A percentile compares a stretch with the other conserved stretches of the same genome.
Evolutionary conservation across 2,329 filamentous ascomycete genomes (phyloP).

Genomic region (Cordyceps tenuipes): DNA sequence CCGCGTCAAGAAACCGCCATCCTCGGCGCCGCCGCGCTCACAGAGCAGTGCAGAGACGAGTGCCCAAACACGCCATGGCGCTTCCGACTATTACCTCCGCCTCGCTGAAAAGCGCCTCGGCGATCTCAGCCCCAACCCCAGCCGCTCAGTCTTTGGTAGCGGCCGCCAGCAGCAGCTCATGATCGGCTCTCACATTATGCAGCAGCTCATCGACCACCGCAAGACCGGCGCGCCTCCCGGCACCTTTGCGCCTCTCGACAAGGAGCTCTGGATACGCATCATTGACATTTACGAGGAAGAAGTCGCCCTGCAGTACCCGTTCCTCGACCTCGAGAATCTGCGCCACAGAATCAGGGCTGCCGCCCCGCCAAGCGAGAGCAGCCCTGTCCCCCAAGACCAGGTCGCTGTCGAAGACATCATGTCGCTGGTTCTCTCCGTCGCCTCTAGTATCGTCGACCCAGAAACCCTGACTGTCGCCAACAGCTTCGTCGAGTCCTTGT

Average conservation of each 20-base stretch:
- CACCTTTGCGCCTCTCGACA: slow-evolving; percentile 15
- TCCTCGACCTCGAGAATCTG: slow-evolving; percentile 21
- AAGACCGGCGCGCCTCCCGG: slow-evolving; percentile 8
- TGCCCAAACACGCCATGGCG: slow-evolving; percentile 10
- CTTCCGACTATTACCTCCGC: slow-evolving; percentile 13
- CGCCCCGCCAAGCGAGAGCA: neutral
- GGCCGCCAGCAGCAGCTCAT: neutral
- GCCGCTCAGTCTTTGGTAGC: neutral
- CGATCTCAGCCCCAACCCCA: slow-evolving; percentile 7
- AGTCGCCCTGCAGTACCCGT: slow-evolving; percentile 27
- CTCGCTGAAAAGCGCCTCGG: slow-evolving; percentile 13
- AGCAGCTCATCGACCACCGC: slow-evolving; percentile 14
- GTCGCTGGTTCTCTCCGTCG: slow-evolving; percentile 16
- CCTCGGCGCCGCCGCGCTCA: neutral
- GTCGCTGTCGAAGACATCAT: slow-evolving; percentile 15
- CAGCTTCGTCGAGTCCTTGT: slow-evolving; percentile 14
- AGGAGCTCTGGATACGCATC: slow-evolving; percentile 17
- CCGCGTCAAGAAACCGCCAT: slow-evolving; percentile 1
- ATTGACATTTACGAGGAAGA: slow-evolving; percentile 25
- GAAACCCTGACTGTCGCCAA: slow-evolving; percentile 15
- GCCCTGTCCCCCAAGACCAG: neutral
- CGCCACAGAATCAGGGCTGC: slow-evolving; percentile 12
- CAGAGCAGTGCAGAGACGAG: neutral
- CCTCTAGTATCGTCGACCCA: slow-evolving; percentile 17
- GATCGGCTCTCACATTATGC: slow-evolving; percentile 8